Evolutionary conservation across 2,329 filamentous ascomycete species (phyloP), one percentile per base, ranked within the genome.

Genomic region (Ceratocystis ficicola): DNA sequence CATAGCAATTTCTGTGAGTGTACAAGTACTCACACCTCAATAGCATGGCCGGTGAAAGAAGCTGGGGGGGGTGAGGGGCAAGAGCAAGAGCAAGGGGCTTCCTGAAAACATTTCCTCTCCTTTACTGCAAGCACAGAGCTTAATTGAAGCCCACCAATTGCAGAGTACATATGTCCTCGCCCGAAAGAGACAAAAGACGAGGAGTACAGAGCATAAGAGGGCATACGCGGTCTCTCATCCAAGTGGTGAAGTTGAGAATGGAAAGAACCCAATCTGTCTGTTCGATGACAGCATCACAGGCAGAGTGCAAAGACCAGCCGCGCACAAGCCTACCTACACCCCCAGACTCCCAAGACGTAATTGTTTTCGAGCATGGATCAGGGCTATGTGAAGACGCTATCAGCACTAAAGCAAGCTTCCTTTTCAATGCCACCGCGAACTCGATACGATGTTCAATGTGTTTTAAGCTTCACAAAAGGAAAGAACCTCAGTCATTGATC

Each of bases 1-100:
- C 25, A 59, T 8, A 59, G 55, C 55, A 59, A 59, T 59, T 59
- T 59, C 55, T 59, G 55, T 25, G n/a, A n/a, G 55, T 36, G 55
- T 30, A 59, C 15, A 59, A 59, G 55, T 36, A 59, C 55, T 36
- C 55, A 59, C 6, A 25, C 20, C 15, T 36, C 55, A 32, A n/a
- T 20, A 32, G 55, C 28, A 36, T 52, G 48, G 20, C 48, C 48
- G 1, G 25, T 22, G 28, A 8, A n/a, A 30, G 55, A 28, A 17
- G 4, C 12, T 6, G 15, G 20, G 28, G 22, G 15, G 50, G 22
- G 48, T 3, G 28, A 1, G 28, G 28, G 55, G 22, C 5, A 12
- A 55, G 8, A 55, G 1, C 32, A n/a, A 36, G 5, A 32, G 12
- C 28, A 30, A 59, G 28, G 25, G 55, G 8, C 17, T 17, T 1